A percentile compares a stretch with the other conserved stretches of the same genome.
phyloP scores from a whole-genome alignment of 2,329 filamentous ascomycete genomes.

The Mariannaea elegans region DNA sequence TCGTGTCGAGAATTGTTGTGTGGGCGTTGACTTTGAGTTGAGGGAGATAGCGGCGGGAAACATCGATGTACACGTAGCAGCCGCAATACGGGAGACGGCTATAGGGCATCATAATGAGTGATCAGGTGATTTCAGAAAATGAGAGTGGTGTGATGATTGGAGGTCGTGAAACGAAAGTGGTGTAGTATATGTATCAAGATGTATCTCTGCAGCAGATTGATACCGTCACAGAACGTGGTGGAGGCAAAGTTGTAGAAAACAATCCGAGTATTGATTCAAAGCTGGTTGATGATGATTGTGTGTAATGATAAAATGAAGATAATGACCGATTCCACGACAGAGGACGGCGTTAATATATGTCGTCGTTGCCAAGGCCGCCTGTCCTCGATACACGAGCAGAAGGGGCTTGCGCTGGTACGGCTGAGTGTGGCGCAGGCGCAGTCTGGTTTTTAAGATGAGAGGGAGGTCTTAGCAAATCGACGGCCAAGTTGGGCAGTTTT shows the following conservation, averaged over 20 bases:
- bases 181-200: no score
- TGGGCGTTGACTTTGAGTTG: constrained; percentile 66
- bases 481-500: constrained; percentile 1
- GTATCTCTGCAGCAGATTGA: no score
- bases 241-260: no score
- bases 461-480: not conserved
- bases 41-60: constrained; percentile 59
- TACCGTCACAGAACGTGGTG: no score
- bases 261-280: no score
- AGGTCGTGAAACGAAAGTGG: no score
- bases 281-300: no score
- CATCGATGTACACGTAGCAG: constrained; percentile 43
- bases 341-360: not conserved
- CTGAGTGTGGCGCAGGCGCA: constrained; percentile 17
- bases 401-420: constrained; percentile 3
- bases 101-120: not conserved
- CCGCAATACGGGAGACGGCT: constrained; percentile 41
- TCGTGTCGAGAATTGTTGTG: constrained; percentile 67
- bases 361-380: no score
- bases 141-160: no score
- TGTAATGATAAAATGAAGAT: not conserved
- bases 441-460: not conserved
- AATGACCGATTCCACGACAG: not conserved
- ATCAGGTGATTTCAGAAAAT: no score
- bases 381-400: not conserved